These are phyloP conservation scores for Sporothrix brasiliensis DNA, from an alignment of 2,329 filamentous ascomycete species.

Conservation along the genomic window DNA sequence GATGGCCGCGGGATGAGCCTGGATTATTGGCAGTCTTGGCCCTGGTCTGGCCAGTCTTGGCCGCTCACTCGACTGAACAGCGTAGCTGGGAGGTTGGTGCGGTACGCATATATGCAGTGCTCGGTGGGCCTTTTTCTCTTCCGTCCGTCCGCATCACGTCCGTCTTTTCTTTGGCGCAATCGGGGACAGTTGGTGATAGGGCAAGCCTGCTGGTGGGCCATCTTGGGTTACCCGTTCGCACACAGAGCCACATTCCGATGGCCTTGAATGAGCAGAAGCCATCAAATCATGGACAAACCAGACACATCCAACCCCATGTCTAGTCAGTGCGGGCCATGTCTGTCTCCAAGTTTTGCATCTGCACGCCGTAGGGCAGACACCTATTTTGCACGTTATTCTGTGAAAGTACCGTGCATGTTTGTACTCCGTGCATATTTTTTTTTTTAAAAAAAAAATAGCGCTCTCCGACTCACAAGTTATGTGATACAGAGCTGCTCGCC, in stretches of 20 bases:
- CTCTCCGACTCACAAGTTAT: background rate
- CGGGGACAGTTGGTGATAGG: background rate
- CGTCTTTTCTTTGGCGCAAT: background rate
- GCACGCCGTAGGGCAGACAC: conserved; percentile 11
- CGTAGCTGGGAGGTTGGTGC: background rate
- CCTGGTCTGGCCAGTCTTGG: conserved; percentile 5
- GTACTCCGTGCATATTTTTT: too few species aligned
- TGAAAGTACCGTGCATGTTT: background rate
- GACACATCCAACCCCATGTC: background rate
- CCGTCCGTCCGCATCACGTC: conserved; percentile 11
- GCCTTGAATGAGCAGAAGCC: background rate
- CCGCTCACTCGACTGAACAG: background rate
- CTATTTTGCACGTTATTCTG: conserved; percentile 4
- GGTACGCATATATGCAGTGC: background rate
- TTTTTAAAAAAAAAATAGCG: too few species aligned
- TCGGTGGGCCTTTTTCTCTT: background rate
- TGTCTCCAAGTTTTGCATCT: background rate
- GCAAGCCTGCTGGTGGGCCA: conserved; percentile 4
- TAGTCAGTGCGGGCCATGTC: background rate
- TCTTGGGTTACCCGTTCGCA: background rate
- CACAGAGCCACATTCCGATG: conserved; percentile 9
- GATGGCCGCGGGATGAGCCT: background rate
- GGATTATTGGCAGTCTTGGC: conserved; percentile 21
- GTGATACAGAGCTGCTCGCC: background rate
- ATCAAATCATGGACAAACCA: background rate